phyloP scores from a whole-genome alignment of 768 basidiomycete species.

The Boletus tomentosulus region DNA sequence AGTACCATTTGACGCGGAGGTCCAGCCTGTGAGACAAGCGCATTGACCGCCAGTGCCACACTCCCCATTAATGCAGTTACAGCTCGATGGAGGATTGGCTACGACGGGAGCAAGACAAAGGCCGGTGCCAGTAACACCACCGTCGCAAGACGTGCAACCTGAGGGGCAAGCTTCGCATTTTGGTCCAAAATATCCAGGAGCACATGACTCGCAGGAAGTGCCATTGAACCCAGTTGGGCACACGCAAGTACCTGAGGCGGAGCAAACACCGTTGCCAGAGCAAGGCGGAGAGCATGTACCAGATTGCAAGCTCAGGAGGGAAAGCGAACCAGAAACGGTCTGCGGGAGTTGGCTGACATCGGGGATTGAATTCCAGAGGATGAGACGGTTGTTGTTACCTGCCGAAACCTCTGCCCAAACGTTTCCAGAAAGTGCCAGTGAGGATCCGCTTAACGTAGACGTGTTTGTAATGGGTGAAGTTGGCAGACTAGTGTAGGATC shows the following conservation, averaged over 20 bases:
- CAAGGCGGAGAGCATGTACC: constrained; percentile 73
- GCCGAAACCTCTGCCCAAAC: constrained; percentile 64
- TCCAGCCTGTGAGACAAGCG: constrained; percentile 75
- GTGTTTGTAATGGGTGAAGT: constrained; percentile 43
- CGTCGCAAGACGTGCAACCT: constrained; percentile 68
- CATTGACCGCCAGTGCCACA: constrained; percentile 71
- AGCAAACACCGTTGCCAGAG: constrained; percentile 68
- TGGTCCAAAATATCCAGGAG: constrained; percentile 70
- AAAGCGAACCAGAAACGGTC: constrained; percentile 44
- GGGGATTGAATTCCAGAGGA: constrained; percentile 78
- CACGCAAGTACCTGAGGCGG: constrained; percentile 61
- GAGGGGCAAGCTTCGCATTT: constrained; percentile 66
- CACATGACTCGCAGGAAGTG: constrained; percentile 74
- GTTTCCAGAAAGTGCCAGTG: constrained; percentile 65
- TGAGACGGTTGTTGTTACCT: constrained; percentile 52
- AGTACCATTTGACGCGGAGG: constrained; percentile 63
- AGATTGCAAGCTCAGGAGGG: constrained; percentile 69
- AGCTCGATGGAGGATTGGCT: constrained; percentile 54
- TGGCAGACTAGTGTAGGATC: constrained; percentile 56
- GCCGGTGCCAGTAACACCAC: constrained; percentile 76
- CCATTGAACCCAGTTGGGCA: constrained; percentile 78
- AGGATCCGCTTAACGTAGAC: constrained; percentile 49
- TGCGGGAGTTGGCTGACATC: constrained; percentile 68
- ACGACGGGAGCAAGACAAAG: constrained; percentile 54
- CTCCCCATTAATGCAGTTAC: constrained; percentile 79